Conservation (phyloP, 768 basidiomycete genomes). For the Crepidotus variabilis region DNA sequence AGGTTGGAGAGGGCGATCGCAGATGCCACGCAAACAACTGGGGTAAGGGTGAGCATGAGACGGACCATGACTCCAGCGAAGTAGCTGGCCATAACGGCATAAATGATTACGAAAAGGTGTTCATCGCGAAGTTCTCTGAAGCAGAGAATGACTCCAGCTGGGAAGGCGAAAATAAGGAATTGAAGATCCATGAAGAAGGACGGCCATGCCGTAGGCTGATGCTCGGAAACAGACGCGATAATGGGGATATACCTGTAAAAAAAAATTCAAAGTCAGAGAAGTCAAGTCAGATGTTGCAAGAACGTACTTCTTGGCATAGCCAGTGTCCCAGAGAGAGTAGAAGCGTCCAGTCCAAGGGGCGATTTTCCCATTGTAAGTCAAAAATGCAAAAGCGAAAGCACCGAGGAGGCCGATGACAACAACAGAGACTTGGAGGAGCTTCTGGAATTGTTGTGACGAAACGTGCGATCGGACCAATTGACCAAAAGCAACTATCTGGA, state of each 20-base stretch:
- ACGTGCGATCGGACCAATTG: slow-evolving; percentile 87
- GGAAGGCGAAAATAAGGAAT: slow-evolving; percentile 97
- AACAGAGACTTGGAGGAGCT: slow-evolving; percentile 67
- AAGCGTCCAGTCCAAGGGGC: slow-evolving; percentile 99
- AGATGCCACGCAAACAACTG: slow-evolving; percentile 91
- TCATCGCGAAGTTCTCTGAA: slow-evolving; percentile 95
- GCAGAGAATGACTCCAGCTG: slow-evolving; percentile 90
- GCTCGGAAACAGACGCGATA: slow-evolving; percentile 98
- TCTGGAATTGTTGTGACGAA: slow-evolving; percentile 89
- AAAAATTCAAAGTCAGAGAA: slow-evolving; percentile 6
- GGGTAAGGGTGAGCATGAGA: slow-evolving; percentile 95
- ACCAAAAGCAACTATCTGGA: slow-evolving; percentile 94
- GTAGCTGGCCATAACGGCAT: slow-evolving; percentile 93
- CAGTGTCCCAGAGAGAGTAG: slow-evolving; percentile 99
- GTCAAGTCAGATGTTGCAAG: slow-evolving; percentile 5
- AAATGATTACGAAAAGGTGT: slow-evolving; percentile 98
- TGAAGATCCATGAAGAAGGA: slow-evolving; percentile 99
- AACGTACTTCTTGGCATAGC: slow-evolving; percentile 92
- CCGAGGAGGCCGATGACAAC: slow-evolving; percentile 71
- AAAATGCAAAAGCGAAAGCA: slow-evolving; percentile 63
- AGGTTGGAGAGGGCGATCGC: slow-evolving; percentile 89
- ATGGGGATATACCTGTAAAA: slow-evolving; percentile 82
- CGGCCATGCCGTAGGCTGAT: slow-evolving; percentile 99
- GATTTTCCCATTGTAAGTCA: slow-evolving; percentile 93
- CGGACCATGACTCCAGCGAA: slow-evolving; percentile 99